phyloP scores from a whole-genome alignment of 129 eudicot species.

The Centrapalus pauciflorus region DNA sequence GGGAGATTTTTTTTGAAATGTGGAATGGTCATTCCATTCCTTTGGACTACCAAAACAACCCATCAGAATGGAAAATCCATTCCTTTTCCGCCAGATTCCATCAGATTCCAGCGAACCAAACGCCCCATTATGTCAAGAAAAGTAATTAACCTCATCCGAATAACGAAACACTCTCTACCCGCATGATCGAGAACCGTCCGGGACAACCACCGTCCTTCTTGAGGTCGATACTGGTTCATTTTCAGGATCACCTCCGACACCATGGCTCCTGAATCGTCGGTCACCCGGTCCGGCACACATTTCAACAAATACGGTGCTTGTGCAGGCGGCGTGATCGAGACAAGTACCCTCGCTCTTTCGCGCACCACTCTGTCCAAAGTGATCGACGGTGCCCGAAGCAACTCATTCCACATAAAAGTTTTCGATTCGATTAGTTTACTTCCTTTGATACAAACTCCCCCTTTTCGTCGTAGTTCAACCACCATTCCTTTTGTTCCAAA shows the following conservation, averaged over 20 bases:
- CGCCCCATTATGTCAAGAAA: no score
- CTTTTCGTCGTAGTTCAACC: slow-evolving; percentile 56
- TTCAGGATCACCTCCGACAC: slow-evolving; percentile 78
- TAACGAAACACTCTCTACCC: slow-evolving; percentile 85
- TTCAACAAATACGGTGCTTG: slow-evolving; percentile 84
- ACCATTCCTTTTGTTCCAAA: slow-evolving; percentile 77
- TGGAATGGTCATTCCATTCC: no score
- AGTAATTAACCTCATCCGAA: slow-evolving; percentile 74
- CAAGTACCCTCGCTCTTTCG: slow-evolving; percentile 34
- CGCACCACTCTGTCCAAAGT: slow-evolving; percentile 43
- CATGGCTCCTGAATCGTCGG: slow-evolving; percentile 92
- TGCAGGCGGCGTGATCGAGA: slow-evolving; percentile 93
- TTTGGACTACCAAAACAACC: no score
- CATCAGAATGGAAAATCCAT: no score
- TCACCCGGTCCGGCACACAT: slow-evolving; percentile 88
- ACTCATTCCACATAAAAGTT: slow-evolving; percentile 70
- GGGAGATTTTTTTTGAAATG: no score
- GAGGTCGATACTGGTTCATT: slow-evolving; percentile 86
- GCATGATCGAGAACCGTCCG: slow-evolving; percentile 92
- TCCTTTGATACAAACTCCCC: slow-evolving; percentile 59
- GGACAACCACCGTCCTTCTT: slow-evolving; percentile 93
- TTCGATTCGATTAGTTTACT: slow-evolving; percentile 40
- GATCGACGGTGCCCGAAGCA: slow-evolving; percentile 79
- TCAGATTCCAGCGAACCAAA: no score
- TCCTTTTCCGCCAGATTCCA: no score